Evolutionary conservation across 805 yeast species (phyloP).

Genomic region (Hanseniaspora nectarophila): DNA sequence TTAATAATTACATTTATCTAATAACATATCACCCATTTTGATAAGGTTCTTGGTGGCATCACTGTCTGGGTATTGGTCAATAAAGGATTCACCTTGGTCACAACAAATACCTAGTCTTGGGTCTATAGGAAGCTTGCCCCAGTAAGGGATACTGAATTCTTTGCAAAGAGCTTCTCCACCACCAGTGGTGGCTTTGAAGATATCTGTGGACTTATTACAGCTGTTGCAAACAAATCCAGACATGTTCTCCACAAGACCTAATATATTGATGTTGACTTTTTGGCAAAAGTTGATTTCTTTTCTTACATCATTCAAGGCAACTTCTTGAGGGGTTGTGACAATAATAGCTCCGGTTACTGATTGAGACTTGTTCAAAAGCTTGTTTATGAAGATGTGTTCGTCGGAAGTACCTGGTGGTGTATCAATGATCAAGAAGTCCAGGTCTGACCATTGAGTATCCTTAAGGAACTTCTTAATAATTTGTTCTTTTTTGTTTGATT

Average conservation of each 20-base stretch:
- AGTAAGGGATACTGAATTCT: constrained; percentile 63
- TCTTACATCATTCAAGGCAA: constrained; percentile 84
- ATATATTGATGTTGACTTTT: constrained; percentile 72
- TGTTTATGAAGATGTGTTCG: constrained; percentile 84
- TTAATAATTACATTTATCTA: constrained; percentile 39
- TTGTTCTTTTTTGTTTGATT: constrained; percentile 92
- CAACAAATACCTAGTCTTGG: constrained; percentile 86
- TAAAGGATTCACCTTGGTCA: constrained; percentile 74
- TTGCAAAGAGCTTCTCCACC: constrained; percentile 80
- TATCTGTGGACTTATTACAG: constrained; percentile 80
- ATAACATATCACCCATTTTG: constrained; percentile 62
- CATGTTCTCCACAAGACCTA: constrained; percentile 96
- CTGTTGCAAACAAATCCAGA: constrained; percentile 95
- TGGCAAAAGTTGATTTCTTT: constrained; percentile 91
- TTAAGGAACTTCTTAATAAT: constrained; percentile 84
- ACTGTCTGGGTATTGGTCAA: constrained; percentile 75
- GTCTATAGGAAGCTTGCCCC: constrained; percentile 91
- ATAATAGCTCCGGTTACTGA: constrained; percentile 93
- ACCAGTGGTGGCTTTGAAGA: constrained; percentile 91
- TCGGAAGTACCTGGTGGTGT: constrained; percentile 99
- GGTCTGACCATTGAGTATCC: constrained; percentile 88
- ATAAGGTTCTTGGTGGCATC: constrained; percentile 83
- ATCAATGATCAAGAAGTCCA: constrained; percentile 80
- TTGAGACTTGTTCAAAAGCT: constrained; percentile 63
- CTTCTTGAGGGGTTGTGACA: constrained; percentile 97